These are phyloP conservation scores for Trichomonas gallinae DNA, from an alignment of 208 protist genomes.

Conservation along the genomic window DNA sequence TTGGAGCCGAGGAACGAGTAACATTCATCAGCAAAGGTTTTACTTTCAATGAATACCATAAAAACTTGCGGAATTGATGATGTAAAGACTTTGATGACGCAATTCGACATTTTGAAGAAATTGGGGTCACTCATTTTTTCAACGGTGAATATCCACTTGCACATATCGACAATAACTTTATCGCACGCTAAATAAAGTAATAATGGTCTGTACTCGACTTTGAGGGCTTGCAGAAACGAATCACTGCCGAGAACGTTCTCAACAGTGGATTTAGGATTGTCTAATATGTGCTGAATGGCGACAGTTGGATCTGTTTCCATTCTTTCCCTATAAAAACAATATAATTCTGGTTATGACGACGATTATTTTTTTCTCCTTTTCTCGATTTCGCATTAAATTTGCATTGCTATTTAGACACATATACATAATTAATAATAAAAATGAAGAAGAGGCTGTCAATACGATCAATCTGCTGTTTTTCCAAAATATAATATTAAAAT, in stretches of 20 bases:
- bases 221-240: background rate
- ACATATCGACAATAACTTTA: background rate
- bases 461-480: no score
- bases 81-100: background rate
- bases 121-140: background rate
- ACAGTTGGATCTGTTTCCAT: background rate
- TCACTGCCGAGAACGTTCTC: background rate
- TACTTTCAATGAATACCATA: background rate
- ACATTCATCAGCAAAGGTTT: background rate
- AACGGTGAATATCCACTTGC: background rate
- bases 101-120: background rate
- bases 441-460: no score
- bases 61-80: background rate
- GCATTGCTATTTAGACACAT: no score
- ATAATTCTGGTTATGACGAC: background rate
- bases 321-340: background rate
- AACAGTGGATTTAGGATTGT: background rate
- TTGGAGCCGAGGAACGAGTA: background rate
- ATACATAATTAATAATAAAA: no score
- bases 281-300: background rate
- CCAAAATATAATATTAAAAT: no score
- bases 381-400: no score
- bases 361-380: no score
- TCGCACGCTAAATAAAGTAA: background rate
- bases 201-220: background rate